Evolutionary conservation across 2,329 filamentous ascomycete species (phyloP).

Genomic region (Herpotrichia juniperi): DNA sequence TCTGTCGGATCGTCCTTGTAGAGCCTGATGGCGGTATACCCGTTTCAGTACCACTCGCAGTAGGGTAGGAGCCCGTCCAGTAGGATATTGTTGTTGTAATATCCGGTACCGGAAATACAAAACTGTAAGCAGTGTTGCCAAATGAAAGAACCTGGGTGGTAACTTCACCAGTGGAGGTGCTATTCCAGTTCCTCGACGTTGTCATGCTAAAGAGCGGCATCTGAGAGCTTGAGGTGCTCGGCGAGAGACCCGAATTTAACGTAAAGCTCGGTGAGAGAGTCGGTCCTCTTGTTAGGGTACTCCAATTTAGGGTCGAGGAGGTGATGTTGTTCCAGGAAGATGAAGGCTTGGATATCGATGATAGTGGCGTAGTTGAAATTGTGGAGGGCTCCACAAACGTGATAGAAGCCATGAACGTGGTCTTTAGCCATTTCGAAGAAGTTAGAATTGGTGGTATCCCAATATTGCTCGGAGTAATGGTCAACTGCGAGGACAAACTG

Average conservation of each 20-base stretch:
- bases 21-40: slow-evolving; percentile 26
- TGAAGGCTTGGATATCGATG: slow-evolving; percentile 7
- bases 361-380: slow-evolving; percentile 8
- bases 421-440: slow-evolving; percentile 7
- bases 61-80: slow-evolving; percentile 39
- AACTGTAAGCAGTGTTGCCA: slow-evolving; percentile 27
- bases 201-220: not conserved
- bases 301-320: not conserved
- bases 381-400: not conserved
- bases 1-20: slow-evolving; percentile 28
- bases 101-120: slow-evolving; percentile 35
- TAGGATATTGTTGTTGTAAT: slow-evolving; percentile 40
- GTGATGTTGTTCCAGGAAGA: not conserved
- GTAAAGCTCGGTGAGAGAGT: not conserved
- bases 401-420: not conserved
- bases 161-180: slow-evolving; percentile 10
- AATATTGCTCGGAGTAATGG: not conserved
- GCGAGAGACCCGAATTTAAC: too few species aligned
- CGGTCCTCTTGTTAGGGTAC: not conserved
- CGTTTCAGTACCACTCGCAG: slow-evolving; percentile 26
- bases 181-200: not conserved
- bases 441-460: not conserved
- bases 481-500: not conserved
- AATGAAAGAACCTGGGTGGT: slow-evolving; percentile 34
- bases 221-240: too few species aligned